phyloP scores from a whole-genome alignment of 2,329 filamentous ascomycete species.

The Aureobasidium sp. region DNA sequence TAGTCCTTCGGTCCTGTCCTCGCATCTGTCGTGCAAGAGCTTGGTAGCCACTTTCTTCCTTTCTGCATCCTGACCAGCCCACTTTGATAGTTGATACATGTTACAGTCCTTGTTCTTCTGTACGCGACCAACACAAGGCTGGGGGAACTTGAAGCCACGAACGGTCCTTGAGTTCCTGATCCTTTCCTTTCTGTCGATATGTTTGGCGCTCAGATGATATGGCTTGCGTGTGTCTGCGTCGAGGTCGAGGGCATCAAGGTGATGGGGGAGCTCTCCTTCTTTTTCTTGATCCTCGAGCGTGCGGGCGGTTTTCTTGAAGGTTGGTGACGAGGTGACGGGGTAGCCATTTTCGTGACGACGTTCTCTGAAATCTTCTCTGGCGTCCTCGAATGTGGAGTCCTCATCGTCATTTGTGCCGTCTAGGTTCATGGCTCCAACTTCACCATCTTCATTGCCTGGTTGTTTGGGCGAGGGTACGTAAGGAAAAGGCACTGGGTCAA shows the following conservation, averaged over 20 bases:
- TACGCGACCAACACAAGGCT: not conserved
- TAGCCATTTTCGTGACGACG: not conserved
- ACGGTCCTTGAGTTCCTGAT: not conserved
- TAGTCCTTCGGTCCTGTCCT: not conserved
- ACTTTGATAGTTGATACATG: not conserved
- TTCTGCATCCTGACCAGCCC: not conserved
- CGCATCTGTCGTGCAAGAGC: not conserved
- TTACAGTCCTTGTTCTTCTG: not conserved
- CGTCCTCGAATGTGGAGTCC: not conserved
- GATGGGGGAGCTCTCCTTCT: not conserved
- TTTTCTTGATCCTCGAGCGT: not conserved
- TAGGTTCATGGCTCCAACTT: not conserved
- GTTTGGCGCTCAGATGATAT: not conserved
- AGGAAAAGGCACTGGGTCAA: not conserved
- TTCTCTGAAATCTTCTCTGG: not conserved
- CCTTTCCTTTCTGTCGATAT: not conserved
- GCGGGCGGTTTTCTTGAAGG: not conserved
- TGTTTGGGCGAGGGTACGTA: not conserved
- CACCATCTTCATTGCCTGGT: not conserved
- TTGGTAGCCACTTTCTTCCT: not conserved
- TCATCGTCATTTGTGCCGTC: not conserved
- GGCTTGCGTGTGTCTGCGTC: not conserved
- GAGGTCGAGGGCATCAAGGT: not conserved
- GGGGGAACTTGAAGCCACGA: not conserved
- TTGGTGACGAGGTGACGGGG: not conserved